A percentile compares a stretch with the other conserved stretches of the same genome.
These are phyloP conservation scores for Wickerhamomyces alni DNA, from an alignment of 805 yeast genomes.

Conservation along the genomic window DNA sequence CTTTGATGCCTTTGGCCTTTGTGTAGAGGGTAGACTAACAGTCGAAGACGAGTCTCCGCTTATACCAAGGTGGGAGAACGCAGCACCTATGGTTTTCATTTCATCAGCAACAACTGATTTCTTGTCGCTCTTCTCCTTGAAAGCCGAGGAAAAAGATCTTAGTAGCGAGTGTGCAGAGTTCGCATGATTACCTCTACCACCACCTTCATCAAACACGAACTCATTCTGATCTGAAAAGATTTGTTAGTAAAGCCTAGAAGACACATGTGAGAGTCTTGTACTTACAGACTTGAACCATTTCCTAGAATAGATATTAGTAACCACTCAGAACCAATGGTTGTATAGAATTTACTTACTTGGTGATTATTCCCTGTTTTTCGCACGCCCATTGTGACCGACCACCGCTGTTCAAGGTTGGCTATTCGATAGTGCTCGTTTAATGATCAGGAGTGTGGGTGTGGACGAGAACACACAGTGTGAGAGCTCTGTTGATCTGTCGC, in stretches of 20 bases:
- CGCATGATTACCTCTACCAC: conserved; percentile 59
- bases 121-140: conserved; percentile 18
- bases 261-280: too few species aligned
- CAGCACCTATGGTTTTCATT: conserved; percentile 44
- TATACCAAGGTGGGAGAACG: conserved; percentile 49
- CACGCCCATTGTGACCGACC: conserved; percentile 10
- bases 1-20: conserved; percentile 6
- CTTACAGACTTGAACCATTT: conserved; percentile 33
- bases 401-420: too few species aligned
- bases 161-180: conserved; percentile 33
- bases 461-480: too few species aligned
- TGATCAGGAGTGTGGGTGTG: too few species aligned
- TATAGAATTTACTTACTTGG: neutral
- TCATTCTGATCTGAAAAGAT: conserved; percentile 35
- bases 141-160: conserved; percentile 20
- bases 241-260: too few species aligned
- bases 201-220: conserved; percentile 61
- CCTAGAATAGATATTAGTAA: conserved; percentile 19
- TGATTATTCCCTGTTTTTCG: conserved; percentile 9
- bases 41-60: conserved; percentile 15
- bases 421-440: neutral
- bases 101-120: conserved; percentile 28
- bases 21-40: conserved; percentile 8
- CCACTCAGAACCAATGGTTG: neutral
- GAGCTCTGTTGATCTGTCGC: too few species aligned